Evolutionary conservation across 1,284 basidiomycete species (phyloP), one percentile per base, ranked within the genome.

Genomic region (Naganishia liquefaciens): DNA sequence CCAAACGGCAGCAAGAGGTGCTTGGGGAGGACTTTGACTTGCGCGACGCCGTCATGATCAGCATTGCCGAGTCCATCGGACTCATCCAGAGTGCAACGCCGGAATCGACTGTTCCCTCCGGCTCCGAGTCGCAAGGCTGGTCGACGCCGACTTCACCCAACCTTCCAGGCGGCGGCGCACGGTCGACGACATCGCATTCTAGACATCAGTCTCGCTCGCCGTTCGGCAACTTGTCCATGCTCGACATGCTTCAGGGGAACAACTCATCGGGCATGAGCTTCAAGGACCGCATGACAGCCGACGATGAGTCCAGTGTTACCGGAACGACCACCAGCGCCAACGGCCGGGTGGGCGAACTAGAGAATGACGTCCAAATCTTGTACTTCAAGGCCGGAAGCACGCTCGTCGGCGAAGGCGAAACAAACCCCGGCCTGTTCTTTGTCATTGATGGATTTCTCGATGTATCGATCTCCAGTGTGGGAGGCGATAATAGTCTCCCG

Each of bases 401-500:
- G 0, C 80, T 99, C 19, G 93, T 90, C 15, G 91, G 87, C 73
- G 91, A 93, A 6, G 95, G 93, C 33, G 95, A 99, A 76, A 82
- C 84, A 54, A 88, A 93, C 69, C 90, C 91, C 46, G 91, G 91
- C 85, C 47, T 62, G 10, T 99, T 95, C 82, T 99, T 95, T 73
- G 93, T 99, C 49, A 96, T 99, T 54, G 96, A 99, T 70, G 95
- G 95, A 0, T 93, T 97, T 77, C 81, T 99, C 44, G 95, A 99
- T 73, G 93, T 61, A 27, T 60, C 65, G 13, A 71, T 71, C 28
- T 71, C 82, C 64, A 89, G 51, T 23, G 33, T 44, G 0, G 47
- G 53, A 10, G 28, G 42, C 17, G 55, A 65, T n/a, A 13, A 13
- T 27, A 33, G 37, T 2, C 21, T 17, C 42, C 21, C 62, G 28